Evolutionary conservation across 495 filamentous ascomycete genomes (phyloP).

Genomic region (Acidiella bohemica): DNA sequence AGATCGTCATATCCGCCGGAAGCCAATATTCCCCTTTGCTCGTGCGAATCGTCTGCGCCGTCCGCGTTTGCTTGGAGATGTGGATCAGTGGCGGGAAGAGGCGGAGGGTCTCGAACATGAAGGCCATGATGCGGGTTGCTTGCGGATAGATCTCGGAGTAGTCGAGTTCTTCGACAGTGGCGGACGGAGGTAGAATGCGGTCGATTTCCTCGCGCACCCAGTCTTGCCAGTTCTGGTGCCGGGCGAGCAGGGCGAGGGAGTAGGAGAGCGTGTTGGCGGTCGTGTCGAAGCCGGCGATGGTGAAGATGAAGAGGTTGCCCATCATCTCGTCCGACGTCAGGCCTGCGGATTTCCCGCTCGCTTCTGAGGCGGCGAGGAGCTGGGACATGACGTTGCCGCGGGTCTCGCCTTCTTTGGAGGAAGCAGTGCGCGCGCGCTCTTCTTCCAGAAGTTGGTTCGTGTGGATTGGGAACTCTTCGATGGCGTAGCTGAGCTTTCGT

Average conservation of each 20-base stretch:
- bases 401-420: constrained; percentile 13
- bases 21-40: constrained; percentile 21
- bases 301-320: constrained; percentile 44
- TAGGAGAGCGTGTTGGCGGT: constrained; percentile 40
- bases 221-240: constrained; percentile 35
- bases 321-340: constrained; percentile 35
- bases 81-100: constrained; percentile 35
- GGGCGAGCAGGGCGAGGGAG: constrained; percentile 36
- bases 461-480: constrained; percentile 20
- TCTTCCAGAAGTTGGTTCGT: constrained; percentile 26
- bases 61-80: constrained; percentile 30
- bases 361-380: constrained; percentile 25
- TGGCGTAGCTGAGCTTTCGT: constrained; percentile 16
- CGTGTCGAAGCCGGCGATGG: constrained; percentile 42
- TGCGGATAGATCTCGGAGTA: constrained; percentile 31
- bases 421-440: constrained; percentile 22
- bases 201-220: constrained; percentile 37
- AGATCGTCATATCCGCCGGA: constrained; percentile 23
- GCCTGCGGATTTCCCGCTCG: not conserved
- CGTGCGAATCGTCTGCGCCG: constrained; percentile 21
- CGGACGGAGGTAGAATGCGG: constrained; percentile 13
- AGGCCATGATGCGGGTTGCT: constrained; percentile 33
- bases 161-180: constrained; percentile 17
- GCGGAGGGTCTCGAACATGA: constrained; percentile 42
- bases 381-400: constrained; percentile 23